A percentile compares a stretch with the other conserved stretches of the same genome.
Evolutionary conservation across 192 early-diverging fungal species (phyloP).

Genomic region (Entomortierella beljakovae): DNA sequence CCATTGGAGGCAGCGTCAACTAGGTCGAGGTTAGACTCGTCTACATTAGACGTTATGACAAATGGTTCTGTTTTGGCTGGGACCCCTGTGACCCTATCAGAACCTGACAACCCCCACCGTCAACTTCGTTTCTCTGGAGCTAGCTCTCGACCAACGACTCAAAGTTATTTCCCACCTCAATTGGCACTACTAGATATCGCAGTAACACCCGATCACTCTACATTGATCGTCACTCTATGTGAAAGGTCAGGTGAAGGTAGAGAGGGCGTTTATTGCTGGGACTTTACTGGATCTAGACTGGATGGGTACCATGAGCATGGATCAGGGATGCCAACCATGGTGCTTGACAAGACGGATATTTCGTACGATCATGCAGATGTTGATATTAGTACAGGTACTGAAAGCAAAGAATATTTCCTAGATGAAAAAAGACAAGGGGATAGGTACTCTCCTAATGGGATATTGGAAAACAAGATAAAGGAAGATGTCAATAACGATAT

Average conservation of each 20-base stretch:
- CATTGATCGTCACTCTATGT: constrained; percentile 42
- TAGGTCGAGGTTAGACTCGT: too few species aligned
- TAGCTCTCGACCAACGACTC: too few species aligned
- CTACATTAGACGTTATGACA: too few species aligned
- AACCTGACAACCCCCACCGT: too few species aligned
- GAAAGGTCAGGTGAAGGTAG: constrained; percentile 35
- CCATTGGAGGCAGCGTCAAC: too few species aligned
- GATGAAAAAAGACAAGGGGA: neutral
- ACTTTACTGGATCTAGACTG: constrained; percentile 34
- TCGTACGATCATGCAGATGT: constrained; percentile 1
- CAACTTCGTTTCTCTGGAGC: too few species aligned
- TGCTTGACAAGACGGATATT: constrained; percentile 23
- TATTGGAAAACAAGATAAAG: neutral
- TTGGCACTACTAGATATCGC: constrained; percentile 36
- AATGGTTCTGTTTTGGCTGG: neutral
- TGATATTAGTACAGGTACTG: neutral
- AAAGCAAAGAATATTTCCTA: neutral
- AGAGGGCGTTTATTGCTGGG: constrained; percentile 49
- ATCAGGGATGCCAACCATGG: constrained; percentile 10
- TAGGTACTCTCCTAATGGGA: too few species aligned
- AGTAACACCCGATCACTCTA: constrained; percentile 32
- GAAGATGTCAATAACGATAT: constrained; percentile 32
- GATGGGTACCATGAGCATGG: constrained; percentile 39
- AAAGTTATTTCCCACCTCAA: constrained; percentile 14
- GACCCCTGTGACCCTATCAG: neutral